phyloP scores from a whole-genome alignment of 108 stramenopile species.

The Cyclotella atomus region DNA sequence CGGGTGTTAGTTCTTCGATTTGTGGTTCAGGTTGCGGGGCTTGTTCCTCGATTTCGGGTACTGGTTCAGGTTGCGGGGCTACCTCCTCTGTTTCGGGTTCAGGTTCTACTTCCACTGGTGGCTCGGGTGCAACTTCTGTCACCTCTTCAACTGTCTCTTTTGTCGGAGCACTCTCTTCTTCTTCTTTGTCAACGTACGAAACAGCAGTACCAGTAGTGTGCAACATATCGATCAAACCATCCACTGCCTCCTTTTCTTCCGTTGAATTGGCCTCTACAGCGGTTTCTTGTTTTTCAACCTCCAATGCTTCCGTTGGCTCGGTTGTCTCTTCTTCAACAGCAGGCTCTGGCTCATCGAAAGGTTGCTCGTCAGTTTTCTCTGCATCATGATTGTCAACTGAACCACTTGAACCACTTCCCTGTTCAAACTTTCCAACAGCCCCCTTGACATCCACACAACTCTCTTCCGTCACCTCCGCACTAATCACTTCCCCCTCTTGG shows the following conservation, averaged over 20 bases:
- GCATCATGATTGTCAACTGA: too few relatives aligned
- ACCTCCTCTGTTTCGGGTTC: not conserved
- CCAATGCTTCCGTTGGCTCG: not conserved
- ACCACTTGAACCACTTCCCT: too few relatives aligned
- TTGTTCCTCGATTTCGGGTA: not conserved
- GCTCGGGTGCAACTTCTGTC: not conserved
- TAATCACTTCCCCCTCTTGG: constrained; percentile 4
- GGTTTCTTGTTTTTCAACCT: not conserved
- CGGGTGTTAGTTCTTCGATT: not conserved
- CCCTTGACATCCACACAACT: not conserved
- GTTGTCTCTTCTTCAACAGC: not conserved
- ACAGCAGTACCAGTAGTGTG: not conserved
- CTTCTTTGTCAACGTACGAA: not conserved
- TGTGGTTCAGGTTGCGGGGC: constrained; percentile 5
- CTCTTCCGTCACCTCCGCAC: not conserved
- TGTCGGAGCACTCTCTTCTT: not conserved
- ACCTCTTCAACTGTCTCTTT: not conserved
- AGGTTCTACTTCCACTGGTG: not conserved
- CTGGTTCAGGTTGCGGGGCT: not conserved
- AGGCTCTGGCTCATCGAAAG: not conserved
- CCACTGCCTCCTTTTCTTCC: constrained; percentile 1
- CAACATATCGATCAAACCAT: not conserved
- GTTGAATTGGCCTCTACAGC: not conserved
- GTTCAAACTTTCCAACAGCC: too few relatives aligned
- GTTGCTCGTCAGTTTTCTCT: not conserved